A percentile compares a stretch with the other conserved stretches of the same genome.
Conservation (phyloP, 495 filamentous ascomycete genomes). For the Talaromyces trachyspermus region DNA sequence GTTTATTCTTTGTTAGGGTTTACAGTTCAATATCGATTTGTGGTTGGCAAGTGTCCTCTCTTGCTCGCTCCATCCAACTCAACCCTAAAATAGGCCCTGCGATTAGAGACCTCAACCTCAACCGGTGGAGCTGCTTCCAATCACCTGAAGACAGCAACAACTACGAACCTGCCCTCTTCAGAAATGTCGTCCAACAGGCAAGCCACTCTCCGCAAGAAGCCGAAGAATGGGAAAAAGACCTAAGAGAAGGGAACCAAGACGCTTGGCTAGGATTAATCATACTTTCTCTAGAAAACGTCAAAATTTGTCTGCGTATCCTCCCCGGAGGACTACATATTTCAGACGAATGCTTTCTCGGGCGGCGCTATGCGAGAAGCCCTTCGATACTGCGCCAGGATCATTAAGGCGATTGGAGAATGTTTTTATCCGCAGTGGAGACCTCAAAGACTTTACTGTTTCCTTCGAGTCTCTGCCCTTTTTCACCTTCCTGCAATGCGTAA, state of each 20-base stretch:
- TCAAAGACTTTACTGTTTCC: background rate
- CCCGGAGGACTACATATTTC: too few relatives aligned
- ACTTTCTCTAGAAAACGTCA: slow-evolving; percentile 3
- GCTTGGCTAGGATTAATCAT: slow-evolving; percentile 10
- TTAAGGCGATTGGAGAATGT: slow-evolving; percentile 9
- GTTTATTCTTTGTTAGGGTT: background rate
- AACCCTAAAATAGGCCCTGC: slow-evolving; percentile 1
- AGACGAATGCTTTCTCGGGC: background rate
- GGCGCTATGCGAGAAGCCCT: slow-evolving; percentile 5
- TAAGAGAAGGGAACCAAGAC: slow-evolving; percentile 2
- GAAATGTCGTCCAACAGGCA: too few relatives aligned
- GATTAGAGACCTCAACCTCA: background rate
- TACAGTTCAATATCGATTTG: background rate
- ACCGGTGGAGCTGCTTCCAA: background rate
- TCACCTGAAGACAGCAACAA: background rate
- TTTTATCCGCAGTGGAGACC: background rate
- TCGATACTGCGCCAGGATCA: slow-evolving; percentile 5
- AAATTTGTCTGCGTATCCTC: background rate
- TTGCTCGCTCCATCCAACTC: background rate
- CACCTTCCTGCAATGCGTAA: slow-evolving; percentile 9
- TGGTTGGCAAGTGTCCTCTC: background rate
- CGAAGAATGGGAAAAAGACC: slow-evolving; percentile 3
- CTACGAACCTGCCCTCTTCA: background rate
- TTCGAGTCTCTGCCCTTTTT: slow-evolving; percentile 10
- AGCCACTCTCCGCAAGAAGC: slow-evolving; percentile 1